phyloP scores from a whole-genome alignment of 2,329 filamentous ascomycete species.

The Fusarium brachygibbosum region DNA sequence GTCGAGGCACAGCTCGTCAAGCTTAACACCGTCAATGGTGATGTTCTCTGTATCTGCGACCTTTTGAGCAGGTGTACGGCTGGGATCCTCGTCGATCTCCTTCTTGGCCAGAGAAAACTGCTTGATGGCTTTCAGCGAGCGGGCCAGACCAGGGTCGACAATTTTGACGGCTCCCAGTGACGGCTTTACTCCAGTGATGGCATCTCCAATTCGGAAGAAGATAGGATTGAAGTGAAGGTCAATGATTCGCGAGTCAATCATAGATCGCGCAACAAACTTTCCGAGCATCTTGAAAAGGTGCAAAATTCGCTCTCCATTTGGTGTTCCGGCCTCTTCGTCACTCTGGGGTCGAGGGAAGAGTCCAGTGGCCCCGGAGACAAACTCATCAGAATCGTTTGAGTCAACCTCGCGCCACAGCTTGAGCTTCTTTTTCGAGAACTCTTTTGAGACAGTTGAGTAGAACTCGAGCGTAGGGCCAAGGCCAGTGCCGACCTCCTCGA shows the following conservation, averaged over 20 bases:
- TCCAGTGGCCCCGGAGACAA: slow-evolving; percentile 85
- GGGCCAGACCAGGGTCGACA: slow-evolving; percentile 88
- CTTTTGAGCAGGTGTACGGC: slow-evolving; percentile 77
- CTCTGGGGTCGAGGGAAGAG: slow-evolving; percentile 94
- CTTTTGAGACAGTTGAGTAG: slow-evolving; percentile 96
- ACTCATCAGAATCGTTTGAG: slow-evolving; percentile 78
- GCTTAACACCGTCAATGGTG: slow-evolving; percentile 77
- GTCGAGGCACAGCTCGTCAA: slow-evolving; percentile 92
- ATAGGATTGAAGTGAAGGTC: slow-evolving; percentile 97
- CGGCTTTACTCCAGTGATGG: slow-evolving; percentile 75
- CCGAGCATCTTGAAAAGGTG: slow-evolving; percentile 93
- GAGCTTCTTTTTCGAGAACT: slow-evolving; percentile 97
- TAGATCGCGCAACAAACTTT: slow-evolving; percentile 96
- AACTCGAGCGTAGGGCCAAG: slow-evolving; percentile 96
- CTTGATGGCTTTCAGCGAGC: slow-evolving; percentile 87
- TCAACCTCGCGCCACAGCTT: slow-evolving; percentile 97
- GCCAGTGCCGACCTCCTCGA: slow-evolving; percentile 97
- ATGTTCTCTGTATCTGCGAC: slow-evolving; percentile 76
- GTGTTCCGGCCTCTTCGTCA: slow-evolving; percentile 77
- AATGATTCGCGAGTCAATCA: slow-evolving; percentile 98
- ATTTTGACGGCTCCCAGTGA: slow-evolving; percentile 90
- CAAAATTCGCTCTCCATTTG: slow-evolving; percentile 88
- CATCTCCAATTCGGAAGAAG: slow-evolving; percentile 93
- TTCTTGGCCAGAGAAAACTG: slow-evolving; percentile 88
- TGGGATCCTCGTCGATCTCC: slow-evolving; percentile 79